Conservation (phyloP, 2,329 filamentous ascomycete genomes). For the Colletotrichum viniferum region DNA sequence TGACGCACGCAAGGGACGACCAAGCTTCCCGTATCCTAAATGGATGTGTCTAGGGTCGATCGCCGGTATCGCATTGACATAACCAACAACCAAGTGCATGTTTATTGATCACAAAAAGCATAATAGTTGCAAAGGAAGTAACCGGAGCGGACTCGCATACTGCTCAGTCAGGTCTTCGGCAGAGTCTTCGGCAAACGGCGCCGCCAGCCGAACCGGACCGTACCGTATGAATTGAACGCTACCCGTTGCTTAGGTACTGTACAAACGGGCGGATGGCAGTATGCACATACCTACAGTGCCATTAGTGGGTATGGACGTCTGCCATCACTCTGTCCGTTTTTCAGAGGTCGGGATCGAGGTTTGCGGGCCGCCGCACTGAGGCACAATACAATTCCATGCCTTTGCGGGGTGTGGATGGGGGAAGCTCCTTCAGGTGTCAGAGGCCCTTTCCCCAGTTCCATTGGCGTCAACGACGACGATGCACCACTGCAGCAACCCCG, state of each 20-base stretch:
- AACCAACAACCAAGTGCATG: not conserved
- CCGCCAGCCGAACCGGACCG: not conserved
- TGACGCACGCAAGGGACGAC: not conserved
- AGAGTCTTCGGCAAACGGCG: slow-evolving; percentile 14
- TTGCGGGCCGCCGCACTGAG: not conserved
- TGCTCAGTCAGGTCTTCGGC: not conserved
- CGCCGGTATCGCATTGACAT: slow-evolving; percentile 5
- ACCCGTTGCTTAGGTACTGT: not conserved
- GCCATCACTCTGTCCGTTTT: not conserved
- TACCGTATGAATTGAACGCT: not conserved
- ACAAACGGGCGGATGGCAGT: not conserved
- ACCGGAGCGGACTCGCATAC: not conserved
- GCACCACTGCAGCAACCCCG: not conserved
- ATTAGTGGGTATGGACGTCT: not conserved
- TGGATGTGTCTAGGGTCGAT: not conserved
- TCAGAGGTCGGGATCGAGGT: not conserved
- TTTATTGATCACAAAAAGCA: not conserved
- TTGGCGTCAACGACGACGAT: not conserved
- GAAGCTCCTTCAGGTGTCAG: not conserved
- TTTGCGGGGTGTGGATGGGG: slow-evolving; percentile 14
- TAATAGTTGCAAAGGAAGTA: not conserved
- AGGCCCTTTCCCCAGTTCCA: not conserved
- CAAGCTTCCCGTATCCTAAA: not conserved
- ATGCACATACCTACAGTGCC: not conserved
- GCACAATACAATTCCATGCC: not conserved